Evolutionary conservation across 2,329 filamentous ascomycete species (phyloP).

Genomic region (Penicillium frequentans): DNA sequence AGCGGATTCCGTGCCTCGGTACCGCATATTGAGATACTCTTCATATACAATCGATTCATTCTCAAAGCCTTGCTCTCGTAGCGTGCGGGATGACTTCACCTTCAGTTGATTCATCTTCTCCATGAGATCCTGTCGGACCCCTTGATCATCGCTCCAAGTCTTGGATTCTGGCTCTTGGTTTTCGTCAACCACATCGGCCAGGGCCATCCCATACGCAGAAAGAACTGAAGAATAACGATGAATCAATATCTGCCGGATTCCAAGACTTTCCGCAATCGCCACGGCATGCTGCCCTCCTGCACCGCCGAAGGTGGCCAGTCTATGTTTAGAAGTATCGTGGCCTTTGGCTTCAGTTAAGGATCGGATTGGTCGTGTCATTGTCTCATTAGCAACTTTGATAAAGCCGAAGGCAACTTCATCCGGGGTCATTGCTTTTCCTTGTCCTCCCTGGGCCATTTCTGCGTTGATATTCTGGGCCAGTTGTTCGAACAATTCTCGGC

Average conservation of each 20-base stretch:
- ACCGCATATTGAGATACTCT: conserved; percentile 83
- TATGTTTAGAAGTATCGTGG: conserved; percentile 81
- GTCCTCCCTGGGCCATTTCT: conserved; percentile 47
- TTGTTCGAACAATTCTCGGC: conserved; percentile 68
- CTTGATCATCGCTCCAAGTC: conserved; percentile 56
- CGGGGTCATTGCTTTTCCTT: conserved; percentile 56
- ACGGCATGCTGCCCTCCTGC: conserved; percentile 89
- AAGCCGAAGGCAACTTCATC: conserved; percentile 90
- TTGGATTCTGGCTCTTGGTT: conserved; percentile 68
- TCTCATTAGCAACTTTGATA: conserved; percentile 84
- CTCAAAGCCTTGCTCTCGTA: conserved; percentile 77
- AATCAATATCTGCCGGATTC: conserved; percentile 77
- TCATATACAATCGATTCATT: conserved; percentile 77
- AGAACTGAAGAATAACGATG: conserved; percentile 87
- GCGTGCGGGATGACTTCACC: conserved; percentile 65
- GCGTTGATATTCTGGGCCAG: conserved; percentile 74
- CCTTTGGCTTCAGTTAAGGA: conserved; percentile 89
- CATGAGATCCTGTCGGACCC: conserved; percentile 63
- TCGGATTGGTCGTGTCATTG: conserved; percentile 84
- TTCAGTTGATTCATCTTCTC: conserved; percentile 77
- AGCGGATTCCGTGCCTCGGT: conserved; percentile 22
- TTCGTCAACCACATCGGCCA: conserved; percentile 76
- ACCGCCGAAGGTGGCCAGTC: conserved; percentile 83
- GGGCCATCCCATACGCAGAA: conserved; percentile 87
- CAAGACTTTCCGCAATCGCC: conserved; percentile 80